These are phyloP conservation scores for Obelidium mucronatum DNA, from an alignment of 192 early-diverging fungal species.

Conservation along the genomic window DNA sequence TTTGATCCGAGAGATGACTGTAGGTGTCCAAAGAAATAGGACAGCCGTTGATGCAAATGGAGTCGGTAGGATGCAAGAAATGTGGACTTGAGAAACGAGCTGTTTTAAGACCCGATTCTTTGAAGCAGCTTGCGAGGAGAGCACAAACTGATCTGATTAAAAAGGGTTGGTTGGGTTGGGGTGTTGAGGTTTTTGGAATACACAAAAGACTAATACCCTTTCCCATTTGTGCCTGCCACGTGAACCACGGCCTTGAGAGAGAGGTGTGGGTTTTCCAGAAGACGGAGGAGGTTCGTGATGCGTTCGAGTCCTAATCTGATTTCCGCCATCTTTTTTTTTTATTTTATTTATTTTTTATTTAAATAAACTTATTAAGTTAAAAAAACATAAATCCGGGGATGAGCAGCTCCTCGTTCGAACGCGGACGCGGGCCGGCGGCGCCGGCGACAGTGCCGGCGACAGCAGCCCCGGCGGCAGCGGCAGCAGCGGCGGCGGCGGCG, in stretches of 20 bases:
- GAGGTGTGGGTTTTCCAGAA: slow-evolving; percentile 57
- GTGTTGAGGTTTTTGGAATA: background rate
- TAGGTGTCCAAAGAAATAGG: slow-evolving; percentile 44
- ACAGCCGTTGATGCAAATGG: slow-evolving; percentile 64
- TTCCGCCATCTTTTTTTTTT: too few relatives aligned
- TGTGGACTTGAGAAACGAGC: slow-evolving; percentile 85
- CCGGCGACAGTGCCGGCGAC: background rate
- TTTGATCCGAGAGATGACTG: background rate
- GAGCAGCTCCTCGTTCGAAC: background rate
- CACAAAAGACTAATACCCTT: slow-evolving; percentile 67
- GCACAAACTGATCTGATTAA: slow-evolving; percentile 66
- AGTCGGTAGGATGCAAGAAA: slow-evolving; percentile 71
- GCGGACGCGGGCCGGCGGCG: background rate
- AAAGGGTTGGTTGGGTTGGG: background rate
- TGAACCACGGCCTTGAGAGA: slow-evolving; percentile 66
- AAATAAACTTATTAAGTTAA: too few relatives aligned
- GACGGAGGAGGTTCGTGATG: slow-evolving; percentile 59
- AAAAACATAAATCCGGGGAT: background rate
- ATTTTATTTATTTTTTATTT: background rate
- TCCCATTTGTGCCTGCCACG: slow-evolving; percentile 91
- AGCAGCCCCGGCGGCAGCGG: background rate
- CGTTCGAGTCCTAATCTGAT: slow-evolving; percentile 52
- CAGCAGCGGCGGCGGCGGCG: background rate
- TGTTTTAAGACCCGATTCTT: slow-evolving; percentile 35
- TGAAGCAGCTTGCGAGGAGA: slow-evolving; percentile 43